A percentile compares a stretch with the other conserved stretches of the same genome.
Conservation (phyloP, 139 green algal genomes). For the Coelastrella sp. region DNA sequence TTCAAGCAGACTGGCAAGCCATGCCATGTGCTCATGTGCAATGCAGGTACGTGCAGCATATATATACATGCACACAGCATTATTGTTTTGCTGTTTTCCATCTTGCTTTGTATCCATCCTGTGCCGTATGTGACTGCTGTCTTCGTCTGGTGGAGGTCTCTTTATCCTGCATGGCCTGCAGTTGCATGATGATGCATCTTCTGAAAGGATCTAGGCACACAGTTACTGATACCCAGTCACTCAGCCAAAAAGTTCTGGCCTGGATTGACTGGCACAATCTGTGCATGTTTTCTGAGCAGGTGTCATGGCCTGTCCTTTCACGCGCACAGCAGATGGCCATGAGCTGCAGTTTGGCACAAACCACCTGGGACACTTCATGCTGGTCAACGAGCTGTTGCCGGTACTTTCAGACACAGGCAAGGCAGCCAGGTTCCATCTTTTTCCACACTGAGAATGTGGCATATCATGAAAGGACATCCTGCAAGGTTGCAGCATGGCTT, state of each 20-base stretch:
- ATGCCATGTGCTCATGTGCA: conserved; percentile 49
- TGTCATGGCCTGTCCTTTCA: conserved; percentile 48
- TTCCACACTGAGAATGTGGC: too few species aligned
- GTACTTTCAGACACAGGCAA: conserved; percentile 17
- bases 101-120: neutral
- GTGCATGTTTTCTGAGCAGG: conserved; percentile 18
- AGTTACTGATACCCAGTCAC: too few species aligned
- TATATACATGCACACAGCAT: neutral
- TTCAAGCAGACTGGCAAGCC: conserved; percentile 37
- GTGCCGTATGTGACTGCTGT: neutral
- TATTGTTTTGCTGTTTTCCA: neutral
- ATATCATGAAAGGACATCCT: too few species aligned
- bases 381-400: conserved; percentile 29
- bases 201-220: too few species aligned
- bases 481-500: too few species aligned
- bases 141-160: too few species aligned
- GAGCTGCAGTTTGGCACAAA: conserved; percentile 66
- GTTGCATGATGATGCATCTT: neutral
- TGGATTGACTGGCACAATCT: neutral
- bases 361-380: conserved; percentile 51
- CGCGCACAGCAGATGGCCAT: conserved; percentile 9
- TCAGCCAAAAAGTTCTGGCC: too few species aligned
- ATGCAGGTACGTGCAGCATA: conserved; percentile 6
- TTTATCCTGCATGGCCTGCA: too few species aligned
- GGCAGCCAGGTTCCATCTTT: neutral